Evolutionary conservation across 805 yeast genomes (phyloP).

Genomic region (Tetrapisispora namnaoensis): DNA sequence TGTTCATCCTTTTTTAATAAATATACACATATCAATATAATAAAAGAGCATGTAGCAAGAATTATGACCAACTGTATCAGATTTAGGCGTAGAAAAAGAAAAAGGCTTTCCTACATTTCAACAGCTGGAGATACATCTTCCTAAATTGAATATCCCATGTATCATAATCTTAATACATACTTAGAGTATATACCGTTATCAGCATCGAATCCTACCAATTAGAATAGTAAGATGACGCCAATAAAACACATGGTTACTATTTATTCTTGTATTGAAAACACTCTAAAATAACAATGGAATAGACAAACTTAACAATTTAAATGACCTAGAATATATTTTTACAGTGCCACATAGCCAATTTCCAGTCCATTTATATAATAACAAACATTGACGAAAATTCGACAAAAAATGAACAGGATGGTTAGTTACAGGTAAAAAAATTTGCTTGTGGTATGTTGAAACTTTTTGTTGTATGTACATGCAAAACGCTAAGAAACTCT

Average conservation of each 20-base stretch:
- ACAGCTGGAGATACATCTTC: conserved; percentile 33
- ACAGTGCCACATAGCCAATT: no score
- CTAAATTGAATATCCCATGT: conserved; percentile 23
- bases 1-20: no score
- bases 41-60: conserved; percentile 3
- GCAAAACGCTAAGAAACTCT: not conserved
- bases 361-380: no score
- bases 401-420: no score
- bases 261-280: not conserved
- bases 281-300: not conserved
- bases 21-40: not conserved
- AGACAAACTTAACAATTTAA: no score
- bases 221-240: conserved; percentile 23
- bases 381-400: no score
- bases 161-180: conserved; percentile 1
- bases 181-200: conserved; percentile 6
- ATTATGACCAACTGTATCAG: conserved; percentile 31
- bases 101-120: conserved; percentile 27
- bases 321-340: no score
- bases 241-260: conserved; percentile 20
- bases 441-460: no score
- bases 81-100: conserved; percentile 18
- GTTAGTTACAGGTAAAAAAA: no score
- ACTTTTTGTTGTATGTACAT: not conserved
- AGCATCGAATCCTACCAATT: conserved; percentile 21